Conservation (phyloP, 2,329 filamentous ascomycete genomes). For the Bipolaris victoriae region DNA sequence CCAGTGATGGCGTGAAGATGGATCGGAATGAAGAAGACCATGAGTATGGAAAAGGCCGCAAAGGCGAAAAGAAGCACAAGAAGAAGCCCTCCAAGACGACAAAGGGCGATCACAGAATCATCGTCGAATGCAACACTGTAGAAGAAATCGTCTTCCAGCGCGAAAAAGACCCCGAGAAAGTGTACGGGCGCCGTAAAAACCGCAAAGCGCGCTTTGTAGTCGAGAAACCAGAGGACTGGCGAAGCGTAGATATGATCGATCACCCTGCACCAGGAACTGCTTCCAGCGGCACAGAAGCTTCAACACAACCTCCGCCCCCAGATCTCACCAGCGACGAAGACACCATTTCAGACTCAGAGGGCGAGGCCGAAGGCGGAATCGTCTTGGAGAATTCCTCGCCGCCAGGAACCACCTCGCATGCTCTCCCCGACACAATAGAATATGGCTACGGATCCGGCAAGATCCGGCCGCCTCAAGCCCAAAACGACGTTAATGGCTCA, state of each 20-base stretch:
- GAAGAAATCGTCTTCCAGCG: conserved; percentile 59
- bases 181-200: conserved; percentile 55
- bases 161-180: conserved; percentile 54
- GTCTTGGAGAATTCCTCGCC: conserved; percentile 15
- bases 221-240: conserved; percentile 50
- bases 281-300: not conserved
- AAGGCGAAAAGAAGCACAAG: conserved; percentile 29
- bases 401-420: not conserved
- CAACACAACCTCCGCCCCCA: conserved; percentile 2
- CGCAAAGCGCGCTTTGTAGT: conserved; percentile 50
- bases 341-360: conserved; percentile 24
- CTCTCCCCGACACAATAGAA: conserved; percentile 21
- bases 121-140: conserved; percentile 58
- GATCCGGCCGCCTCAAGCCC: conserved; percentile 49
- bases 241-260: conserved; percentile 54
- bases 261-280: conserved; percentile 15
- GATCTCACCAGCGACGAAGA: conserved; percentile 20
- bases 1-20: not conserved
- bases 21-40: not conserved
- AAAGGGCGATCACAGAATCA: conserved; percentile 60
- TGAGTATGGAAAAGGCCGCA: not conserved
- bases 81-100: conserved; percentile 33
- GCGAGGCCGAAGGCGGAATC: conserved; percentile 25
- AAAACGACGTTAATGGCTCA: conserved; percentile 62
- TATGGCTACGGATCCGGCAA: conserved; percentile 42